Conservation (phyloP, 768 basidiomycete genomes). For the Leccinum uliginosum region DNA sequence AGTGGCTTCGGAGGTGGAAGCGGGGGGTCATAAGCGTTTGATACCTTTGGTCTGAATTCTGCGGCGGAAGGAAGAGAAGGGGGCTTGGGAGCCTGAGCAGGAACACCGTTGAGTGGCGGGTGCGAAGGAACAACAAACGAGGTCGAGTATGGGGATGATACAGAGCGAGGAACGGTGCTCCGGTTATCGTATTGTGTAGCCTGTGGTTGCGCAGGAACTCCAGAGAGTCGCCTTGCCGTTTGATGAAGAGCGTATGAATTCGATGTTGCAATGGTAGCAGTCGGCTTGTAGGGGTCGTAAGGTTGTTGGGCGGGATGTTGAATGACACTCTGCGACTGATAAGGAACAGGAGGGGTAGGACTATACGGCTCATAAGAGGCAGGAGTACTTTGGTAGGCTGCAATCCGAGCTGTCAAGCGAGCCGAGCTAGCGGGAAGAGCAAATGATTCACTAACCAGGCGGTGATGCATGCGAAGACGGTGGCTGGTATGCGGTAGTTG, state of each 20-base stretch:
- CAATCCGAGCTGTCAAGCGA: constrained; percentile 11
- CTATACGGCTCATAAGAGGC: constrained; percentile 25
- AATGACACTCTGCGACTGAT: constrained; percentile 13
- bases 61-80: constrained; percentile 38
- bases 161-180: constrained; percentile 21
- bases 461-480: constrained; percentile 13
- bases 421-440: not conserved
- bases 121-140: constrained; percentile 11
- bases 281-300: constrained; percentile 37
- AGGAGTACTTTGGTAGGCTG: constrained; percentile 9
- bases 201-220: constrained; percentile 17
- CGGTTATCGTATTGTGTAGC: constrained; percentile 33
- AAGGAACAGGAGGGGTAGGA: constrained; percentile 14
- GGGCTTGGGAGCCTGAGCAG: constrained; percentile 27
- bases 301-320: constrained; percentile 15
- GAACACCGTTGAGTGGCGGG: constrained; percentile 16
- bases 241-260: constrained; percentile 21
- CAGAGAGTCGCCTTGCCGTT: constrained; percentile 7
- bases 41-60: constrained; percentile 58
- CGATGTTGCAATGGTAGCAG: constrained; percentile 13
- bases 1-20: constrained; percentile 47
- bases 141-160: constrained; percentile 23
- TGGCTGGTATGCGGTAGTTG: constrained; percentile 25
- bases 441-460: constrained; percentile 21
- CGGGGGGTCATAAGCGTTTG: constrained; percentile 76